Base-by-base conservation (phyloP, 768 basidiomycete genomes). In the Calocybe cyanea region DNA sequence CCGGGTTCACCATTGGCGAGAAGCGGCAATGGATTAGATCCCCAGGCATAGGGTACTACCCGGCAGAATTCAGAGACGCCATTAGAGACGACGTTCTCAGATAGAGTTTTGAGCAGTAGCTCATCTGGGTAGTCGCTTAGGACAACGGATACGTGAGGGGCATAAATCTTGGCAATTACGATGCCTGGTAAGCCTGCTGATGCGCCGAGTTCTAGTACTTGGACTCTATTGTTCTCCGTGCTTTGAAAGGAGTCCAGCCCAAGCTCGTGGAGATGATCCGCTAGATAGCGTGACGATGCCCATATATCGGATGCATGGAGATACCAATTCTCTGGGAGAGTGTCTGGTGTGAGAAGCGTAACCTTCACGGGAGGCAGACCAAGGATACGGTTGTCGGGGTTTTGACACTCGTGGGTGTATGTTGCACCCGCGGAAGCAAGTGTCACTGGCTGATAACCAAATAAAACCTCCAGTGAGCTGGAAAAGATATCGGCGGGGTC, bases 261-360 rank as follows among this genome's bases (percentile, higher is more conserved):
- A 7, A 57, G 48, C 18, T 40, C 71, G 20, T 70, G 61, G 24
- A 88, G 45, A 51, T 87, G 78, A 58, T 87, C 79, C 37, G 83
- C 82, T 35, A 88, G 61, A 64, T 79, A 85, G 34, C 77, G 62
- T 13, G 87, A 78, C 4, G 87, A 73, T 5, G 71, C 65, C 88
- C 86, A 91, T 56, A 90, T 78, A 13, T 84, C 83, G 18, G 84
- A 81, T 1, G 87, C 88, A 47, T 91, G 87, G 2, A 90, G 62
- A 1, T 77, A 70, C 87, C 87, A 90, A 56, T 89, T 87, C 14
- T 72, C 68, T 17, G 82, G 66, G 9, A 74, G 66, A 9, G 86
- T 83, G 56, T 88, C 83, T 9, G 87, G 86, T 1, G 76, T 81
- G 11, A 60, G 57, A 34, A 87, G 63, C 0, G 69, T 66, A 40